Conservation (phyloP, 441 rosid genomes). For the Raphanus hybrid region DNA sequence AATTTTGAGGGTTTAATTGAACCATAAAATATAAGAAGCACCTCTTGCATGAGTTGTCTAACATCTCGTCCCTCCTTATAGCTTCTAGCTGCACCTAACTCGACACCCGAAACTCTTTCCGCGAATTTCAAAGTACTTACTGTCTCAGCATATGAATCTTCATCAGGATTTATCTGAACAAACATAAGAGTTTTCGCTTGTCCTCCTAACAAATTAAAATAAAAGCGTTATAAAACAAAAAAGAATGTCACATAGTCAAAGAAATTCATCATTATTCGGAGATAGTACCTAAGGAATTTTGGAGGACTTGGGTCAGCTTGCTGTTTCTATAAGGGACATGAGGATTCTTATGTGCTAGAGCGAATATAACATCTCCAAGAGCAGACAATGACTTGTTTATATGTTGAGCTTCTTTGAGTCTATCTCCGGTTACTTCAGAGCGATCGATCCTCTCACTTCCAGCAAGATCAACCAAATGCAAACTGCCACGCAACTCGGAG, state of each 20-base stretch:
- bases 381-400: constrained; percentile 88
- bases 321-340: constrained; percentile 90
- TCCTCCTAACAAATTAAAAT: constrained; percentile 58
- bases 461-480: constrained; percentile 87
- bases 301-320: constrained; percentile 94
- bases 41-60: constrained; percentile 86
- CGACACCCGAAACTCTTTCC: constrained; percentile 89
- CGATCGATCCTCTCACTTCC: constrained; percentile 90
- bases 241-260: not conserved
- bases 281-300: constrained; percentile 69
- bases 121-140: constrained; percentile 87
- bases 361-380: constrained; percentile 85
- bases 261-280: not conserved
- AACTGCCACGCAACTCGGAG: constrained; percentile 61
- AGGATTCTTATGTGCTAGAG: constrained; percentile 77
- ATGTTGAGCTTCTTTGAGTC: constrained; percentile 83
- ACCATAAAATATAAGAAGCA: constrained; percentile 12
- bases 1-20: no score
- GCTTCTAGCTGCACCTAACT: constrained; percentile 81
- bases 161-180: constrained; percentile 90
- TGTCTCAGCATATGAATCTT: constrained; percentile 73
- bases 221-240: not conserved
- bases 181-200: constrained; percentile 89
- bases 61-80: constrained; percentile 78
- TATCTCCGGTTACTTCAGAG: constrained; percentile 81